A percentile compares a stretch with the other conserved stretches of the same genome.
Evolutionary conservation across 768 basidiomycete species (phyloP).

Genomic region (Podaxis sp.): DNA sequence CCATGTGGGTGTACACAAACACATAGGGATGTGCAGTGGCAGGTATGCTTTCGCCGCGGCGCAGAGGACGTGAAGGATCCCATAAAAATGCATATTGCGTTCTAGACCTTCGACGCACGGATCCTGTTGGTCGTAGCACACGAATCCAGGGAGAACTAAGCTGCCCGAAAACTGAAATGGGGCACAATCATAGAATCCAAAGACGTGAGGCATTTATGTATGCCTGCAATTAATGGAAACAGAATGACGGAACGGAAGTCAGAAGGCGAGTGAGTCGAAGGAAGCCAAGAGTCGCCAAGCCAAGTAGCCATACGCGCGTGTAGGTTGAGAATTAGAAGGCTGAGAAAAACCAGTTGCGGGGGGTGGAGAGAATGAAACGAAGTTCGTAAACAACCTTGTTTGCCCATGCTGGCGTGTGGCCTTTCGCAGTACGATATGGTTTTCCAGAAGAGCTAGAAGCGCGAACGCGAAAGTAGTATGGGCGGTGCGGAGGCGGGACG

Average conservation of each 20-base stretch:
- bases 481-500: not conserved
- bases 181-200: too few species aligned
- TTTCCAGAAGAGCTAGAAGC: conserved; percentile 74
- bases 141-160: not conserved
- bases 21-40: not conserved
- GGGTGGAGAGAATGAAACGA: conserved; percentile 19
- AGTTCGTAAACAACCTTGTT: conserved; percentile 48
- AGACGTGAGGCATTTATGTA: not conserved
- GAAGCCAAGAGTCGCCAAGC: not conserved
- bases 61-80: not conserved
- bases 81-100: not conserved
- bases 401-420: conserved; percentile 87
- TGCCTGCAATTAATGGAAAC: not conserved
- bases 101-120: not conserved
- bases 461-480: not conserved
- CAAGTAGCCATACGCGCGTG: not conserved
- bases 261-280: not conserved
- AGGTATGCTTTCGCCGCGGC: not conserved
- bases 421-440: conserved; percentile 86
- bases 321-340: not conserved
- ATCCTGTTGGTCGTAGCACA: not conserved
- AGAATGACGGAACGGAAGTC: conserved; percentile 4
- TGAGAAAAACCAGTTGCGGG: conserved; percentile 4
- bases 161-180: not conserved
- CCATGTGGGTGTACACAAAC: not conserved